Conservation (phyloP, 176 grass and related monocot genomes). For the Hordeum vulgare region MorexV3_pseudomolecules_assembly NC_058519.1:306799969-306800468, state of each 20-base stretch:
- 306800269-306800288: slow-evolving; percentile 49
- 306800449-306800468: slow-evolving; percentile 64
- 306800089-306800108: slow-evolving; percentile 67
- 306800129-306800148: slow-evolving; percentile 75
- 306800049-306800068: slow-evolving; percentile 64
- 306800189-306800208: slow-evolving; percentile 96
- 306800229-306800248: slow-evolving; percentile 61
- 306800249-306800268: slow-evolving; percentile 57
- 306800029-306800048: slow-evolving; percentile 73
- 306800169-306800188: slow-evolving; percentile 39
- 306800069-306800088: slow-evolving; percentile 78
- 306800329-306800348: slow-evolving; percentile 69
- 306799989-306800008: slow-evolving; percentile 53
- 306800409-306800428: slow-evolving; percentile 70
- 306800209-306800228: slow-evolving; percentile 65
- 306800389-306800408: slow-evolving; percentile 64
- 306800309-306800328: slow-evolving; percentile 96
- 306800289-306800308: slow-evolving; percentile 61
- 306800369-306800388: slow-evolving; percentile 71
- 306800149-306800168: slow-evolving; percentile 58
- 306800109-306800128: slow-evolving; percentile 74
- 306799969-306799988: slow-evolving; percentile 62
- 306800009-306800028: slow-evolving; percentile 81
- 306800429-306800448: slow-evolving; percentile 53
- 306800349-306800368: slow-evolving; percentile 79